phyloP scores from a whole-genome alignment of 73 alveolate species.

The Paramecium pentaurelia region DNA sequence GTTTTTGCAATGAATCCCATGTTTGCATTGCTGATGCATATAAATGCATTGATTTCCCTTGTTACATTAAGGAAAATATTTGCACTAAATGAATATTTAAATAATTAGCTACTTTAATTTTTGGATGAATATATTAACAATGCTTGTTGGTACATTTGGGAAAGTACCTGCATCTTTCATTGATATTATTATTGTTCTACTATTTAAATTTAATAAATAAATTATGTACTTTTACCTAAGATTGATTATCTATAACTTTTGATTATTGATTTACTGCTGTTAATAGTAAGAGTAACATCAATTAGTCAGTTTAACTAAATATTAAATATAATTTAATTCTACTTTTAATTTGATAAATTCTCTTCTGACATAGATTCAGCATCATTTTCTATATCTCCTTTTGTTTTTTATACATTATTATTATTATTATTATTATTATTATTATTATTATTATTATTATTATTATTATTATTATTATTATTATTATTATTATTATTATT shows the following conservation, averaged over 20 bases:
- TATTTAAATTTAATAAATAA: background rate
- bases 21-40: background rate
- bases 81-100: background rate
- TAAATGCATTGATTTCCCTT: background rate
- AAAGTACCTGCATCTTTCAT: slow-evolving; percentile 17
- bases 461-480: background rate
- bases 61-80: background rate
- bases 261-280: background rate
- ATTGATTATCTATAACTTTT: background rate
- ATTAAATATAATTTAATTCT: background rate
- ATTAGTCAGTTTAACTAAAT: background rate
- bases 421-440: no score
- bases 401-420: background rate
- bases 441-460: no score
- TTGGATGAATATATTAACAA: background rate
- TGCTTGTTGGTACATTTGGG: slow-evolving; percentile 12
- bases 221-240: background rate
- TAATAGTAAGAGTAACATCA: background rate
- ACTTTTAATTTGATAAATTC: background rate
- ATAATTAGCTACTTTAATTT: background rate
- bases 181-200: background rate
- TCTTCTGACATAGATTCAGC: background rate
- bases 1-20: background rate
- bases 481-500: no score
- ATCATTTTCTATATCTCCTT: background rate